phyloP scores from a whole-genome alignment of 2,329 filamentous ascomycete species.

The Fusarium chuoi region DNA sequence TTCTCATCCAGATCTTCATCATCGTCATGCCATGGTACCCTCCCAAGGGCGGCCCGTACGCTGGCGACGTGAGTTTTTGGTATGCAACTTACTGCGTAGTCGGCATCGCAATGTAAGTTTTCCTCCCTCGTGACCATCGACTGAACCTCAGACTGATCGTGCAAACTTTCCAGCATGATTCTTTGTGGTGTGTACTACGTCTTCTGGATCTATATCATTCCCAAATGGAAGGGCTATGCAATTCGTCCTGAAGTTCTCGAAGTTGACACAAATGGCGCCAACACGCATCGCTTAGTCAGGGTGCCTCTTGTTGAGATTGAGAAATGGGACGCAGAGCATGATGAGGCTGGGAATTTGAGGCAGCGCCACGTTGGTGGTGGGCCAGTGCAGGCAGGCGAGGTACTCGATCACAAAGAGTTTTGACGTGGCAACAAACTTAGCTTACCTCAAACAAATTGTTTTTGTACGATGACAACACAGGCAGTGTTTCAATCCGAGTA shows the following conservation, averaged over 20 bases:
- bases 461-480: rapidly evolving
- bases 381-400: background rate
- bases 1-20: conserved; percentile 69
- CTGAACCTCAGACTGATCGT: background rate
- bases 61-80: conserved; percentile 77
- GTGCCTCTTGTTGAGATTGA: conserved; percentile 61
- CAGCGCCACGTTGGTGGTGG: background rate
- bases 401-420: background rate
- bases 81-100: conserved; percentile 76
- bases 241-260: conserved; percentile 65
- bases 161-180: conserved; percentile 53
- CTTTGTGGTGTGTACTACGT: conserved; percentile 68
- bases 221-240: conserved; percentile 61
- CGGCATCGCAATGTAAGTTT: conserved; percentile 70
- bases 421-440: background rate
- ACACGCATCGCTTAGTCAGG: conserved; percentile 61
- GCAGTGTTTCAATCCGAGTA: rapidly evolving
- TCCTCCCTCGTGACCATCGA: rapidly evolving
- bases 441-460: rapidly evolving
- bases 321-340: conserved; percentile 68
- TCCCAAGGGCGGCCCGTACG: conserved; percentile 66
- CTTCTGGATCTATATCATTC: conserved; percentile 66
- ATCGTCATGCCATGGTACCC: conserved; percentile 79
- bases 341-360: conserved; percentile 53
- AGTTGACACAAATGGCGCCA: conserved; percentile 52